These are phyloP conservation scores for Pythium aquatile DNA, from an alignment of 352 stramenopile genomes.

Conservation along the genomic window DNA sequence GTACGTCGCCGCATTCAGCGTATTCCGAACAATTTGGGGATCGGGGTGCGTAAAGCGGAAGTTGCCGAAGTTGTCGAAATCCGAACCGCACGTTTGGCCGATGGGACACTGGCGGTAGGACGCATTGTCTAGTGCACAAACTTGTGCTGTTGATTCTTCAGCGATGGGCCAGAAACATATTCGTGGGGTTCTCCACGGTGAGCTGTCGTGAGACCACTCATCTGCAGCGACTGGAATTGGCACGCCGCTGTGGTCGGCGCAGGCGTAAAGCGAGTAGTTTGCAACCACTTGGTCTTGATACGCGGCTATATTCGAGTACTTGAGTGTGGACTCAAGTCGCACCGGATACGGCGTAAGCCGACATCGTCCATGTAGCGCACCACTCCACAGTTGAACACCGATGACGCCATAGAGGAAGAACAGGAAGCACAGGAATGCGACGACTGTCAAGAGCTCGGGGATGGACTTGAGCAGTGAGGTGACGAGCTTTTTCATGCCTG, in stretches of 20 bases:
- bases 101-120: constrained; percentile 22
- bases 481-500: constrained; percentile 56
- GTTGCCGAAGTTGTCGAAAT: constrained; percentile 62
- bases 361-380: constrained; percentile 60
- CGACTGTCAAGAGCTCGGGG: constrained; percentile 45
- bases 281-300: constrained; percentile 36
- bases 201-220: constrained; percentile 47
- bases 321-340: constrained; percentile 37
- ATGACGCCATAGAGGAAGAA: constrained; percentile 75
- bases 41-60: constrained; percentile 62
- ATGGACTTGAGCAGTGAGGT: constrained; percentile 52
- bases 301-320: constrained; percentile 27
- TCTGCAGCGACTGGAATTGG: constrained; percentile 30
- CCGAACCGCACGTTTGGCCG: constrained; percentile 49
- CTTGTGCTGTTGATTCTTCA: constrained; percentile 48
- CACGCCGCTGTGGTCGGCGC: constrained; percentile 29
- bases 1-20: constrained; percentile 50
- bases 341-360: constrained; percentile 67
- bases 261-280: constrained; percentile 37
- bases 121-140: constrained; percentile 48
- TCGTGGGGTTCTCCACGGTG: constrained; percentile 49
- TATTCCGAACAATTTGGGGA: constrained; percentile 27
- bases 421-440: constrained; percentile 49
- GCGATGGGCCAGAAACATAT: constrained; percentile 91
- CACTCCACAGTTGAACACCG: constrained; percentile 78